These are phyloP conservation scores for Scheffersomyces stipitis DNA, from an alignment of 805 yeast species.

Conservation along the genomic window DNA sequence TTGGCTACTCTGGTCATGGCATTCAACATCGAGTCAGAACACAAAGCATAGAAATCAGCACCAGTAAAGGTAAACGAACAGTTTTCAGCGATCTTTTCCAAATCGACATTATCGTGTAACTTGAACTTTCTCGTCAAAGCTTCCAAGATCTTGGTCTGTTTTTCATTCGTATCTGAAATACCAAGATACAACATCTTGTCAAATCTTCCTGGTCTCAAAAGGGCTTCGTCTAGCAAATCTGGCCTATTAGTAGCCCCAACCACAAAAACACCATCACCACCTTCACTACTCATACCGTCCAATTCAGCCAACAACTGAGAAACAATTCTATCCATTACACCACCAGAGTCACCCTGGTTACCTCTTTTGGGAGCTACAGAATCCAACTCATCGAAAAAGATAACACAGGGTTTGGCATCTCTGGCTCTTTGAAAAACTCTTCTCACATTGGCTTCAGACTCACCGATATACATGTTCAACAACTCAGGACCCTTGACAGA, in stretches of 20 bases:
- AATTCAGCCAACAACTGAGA: conserved; percentile 92
- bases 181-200: conserved; percentile 95
- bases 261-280: conserved; percentile 85
- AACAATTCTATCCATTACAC: conserved; percentile 98
- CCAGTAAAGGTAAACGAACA: conserved; percentile 95
- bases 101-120: conserved; percentile 58
- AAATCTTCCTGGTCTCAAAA: conserved; percentile 90
- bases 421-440: conserved; percentile 91
- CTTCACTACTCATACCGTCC: conserved; percentile 90
- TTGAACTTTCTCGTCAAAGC: conserved; percentile 86
- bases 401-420: conserved; percentile 97
- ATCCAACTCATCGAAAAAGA: conserved; percentile 95
- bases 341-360: conserved; percentile 98
- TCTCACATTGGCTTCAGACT: conserved; percentile 95
- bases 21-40: conserved; percentile 93
- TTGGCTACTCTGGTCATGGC: conserved; percentile 92
- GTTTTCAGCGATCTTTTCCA: conserved; percentile 55
- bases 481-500: conserved; percentile 97
- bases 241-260: conserved; percentile 99
- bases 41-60: conserved; percentile 95
- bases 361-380: conserved; percentile 99
- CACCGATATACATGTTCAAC: conserved; percentile 97
- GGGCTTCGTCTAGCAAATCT: conserved; percentile 89
- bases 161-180: conserved; percentile 85
- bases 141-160: conserved; percentile 79